phyloP scores from a whole-genome alignment of 78 protist species.

The Dictyostelium discoideum region DNA sequence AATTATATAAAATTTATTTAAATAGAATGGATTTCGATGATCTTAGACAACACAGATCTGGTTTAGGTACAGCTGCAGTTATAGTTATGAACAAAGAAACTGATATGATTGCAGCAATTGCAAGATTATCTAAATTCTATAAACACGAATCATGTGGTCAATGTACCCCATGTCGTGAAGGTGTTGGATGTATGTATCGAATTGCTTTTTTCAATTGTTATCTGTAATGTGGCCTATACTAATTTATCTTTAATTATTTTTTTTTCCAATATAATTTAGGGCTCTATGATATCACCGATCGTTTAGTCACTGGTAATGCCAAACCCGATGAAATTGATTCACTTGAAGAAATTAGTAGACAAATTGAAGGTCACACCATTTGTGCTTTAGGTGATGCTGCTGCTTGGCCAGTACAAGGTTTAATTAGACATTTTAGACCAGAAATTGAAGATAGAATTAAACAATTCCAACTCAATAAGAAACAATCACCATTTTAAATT shows the following conservation, averaged over 20 bases:
- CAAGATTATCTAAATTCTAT: slow-evolving; percentile 95
- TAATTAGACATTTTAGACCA: slow-evolving; percentile 96
- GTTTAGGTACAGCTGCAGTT: slow-evolving; percentile 99
- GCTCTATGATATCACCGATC: slow-evolving; percentile 88
- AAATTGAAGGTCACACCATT: slow-evolving; percentile 99
- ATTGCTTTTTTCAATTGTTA: neutral
- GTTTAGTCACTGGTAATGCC: slow-evolving; percentile 96
- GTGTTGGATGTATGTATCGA: slow-evolving; percentile 20
- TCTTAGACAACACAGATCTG: slow-evolving; percentile 88
- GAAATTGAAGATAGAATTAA: slow-evolving; percentile 94
- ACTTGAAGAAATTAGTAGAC: slow-evolving; percentile 89
- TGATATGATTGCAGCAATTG: slow-evolving; percentile 92
- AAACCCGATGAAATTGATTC: slow-evolving; percentile 94
- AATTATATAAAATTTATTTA: no score
- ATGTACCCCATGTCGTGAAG: slow-evolving; percentile 99
- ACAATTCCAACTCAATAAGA: slow-evolving; percentile 22
- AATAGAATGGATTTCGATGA: slow-evolving; percentile 98
- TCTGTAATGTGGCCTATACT: neutral
- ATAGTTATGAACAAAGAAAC: slow-evolving; percentile 97
- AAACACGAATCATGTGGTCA: slow-evolving; percentile 99
- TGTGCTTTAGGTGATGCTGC: slow-evolving; percentile 99
- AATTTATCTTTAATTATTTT: no score
- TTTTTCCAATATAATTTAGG: neutral
- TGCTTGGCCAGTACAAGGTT: slow-evolving; percentile 99
- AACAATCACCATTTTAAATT: slow-evolving; percentile 72